Evolutionary conservation across 2,329 filamentous ascomycete species (phyloP).

Genomic region (Fusarium sp.): DNA sequence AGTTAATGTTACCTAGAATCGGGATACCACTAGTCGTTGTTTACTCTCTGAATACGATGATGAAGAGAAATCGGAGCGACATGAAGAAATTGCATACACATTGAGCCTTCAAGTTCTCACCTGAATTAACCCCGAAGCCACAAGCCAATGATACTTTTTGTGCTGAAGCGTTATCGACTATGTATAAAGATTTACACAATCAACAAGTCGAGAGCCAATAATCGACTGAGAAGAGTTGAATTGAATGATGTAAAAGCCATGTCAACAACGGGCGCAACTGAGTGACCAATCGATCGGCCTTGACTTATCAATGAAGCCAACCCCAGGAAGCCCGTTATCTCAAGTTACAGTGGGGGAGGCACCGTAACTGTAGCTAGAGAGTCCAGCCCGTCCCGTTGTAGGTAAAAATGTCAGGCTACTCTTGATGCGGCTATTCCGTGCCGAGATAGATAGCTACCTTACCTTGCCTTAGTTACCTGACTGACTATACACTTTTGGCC

Average conservation of each 20-base stretch:
- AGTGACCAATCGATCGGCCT: conserved; percentile 18
- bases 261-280: conserved; percentile 5
- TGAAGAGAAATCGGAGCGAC: not conserved
- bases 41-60: not conserved
- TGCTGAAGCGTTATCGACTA: conserved; percentile 6
- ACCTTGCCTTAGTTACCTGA: not conserved
- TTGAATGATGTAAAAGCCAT: conserved; percentile 15
- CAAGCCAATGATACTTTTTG: not conserved
- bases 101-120: not conserved
- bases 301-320: conserved; percentile 17
- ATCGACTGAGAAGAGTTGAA: not conserved
- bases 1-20: conserved; percentile 5
- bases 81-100: not conserved
- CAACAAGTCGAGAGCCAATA: conserved; percentile 11
- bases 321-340: conserved; percentile 20
- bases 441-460: conserved; percentile 6
- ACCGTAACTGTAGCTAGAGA: not conserved
- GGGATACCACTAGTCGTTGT: conserved; percentile 15
- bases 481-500: not conserved
- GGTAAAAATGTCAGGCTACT: conserved; percentile 21
- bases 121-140: not conserved
- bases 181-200: conserved; percentile 11
- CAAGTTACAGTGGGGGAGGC: conserved; percentile 15
- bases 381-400: conserved; percentile 5
- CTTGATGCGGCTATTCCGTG: conserved; percentile 28